phyloP scores from a whole-genome alignment of 805 yeast genomes.

The Candida endomychidarum region DNA sequence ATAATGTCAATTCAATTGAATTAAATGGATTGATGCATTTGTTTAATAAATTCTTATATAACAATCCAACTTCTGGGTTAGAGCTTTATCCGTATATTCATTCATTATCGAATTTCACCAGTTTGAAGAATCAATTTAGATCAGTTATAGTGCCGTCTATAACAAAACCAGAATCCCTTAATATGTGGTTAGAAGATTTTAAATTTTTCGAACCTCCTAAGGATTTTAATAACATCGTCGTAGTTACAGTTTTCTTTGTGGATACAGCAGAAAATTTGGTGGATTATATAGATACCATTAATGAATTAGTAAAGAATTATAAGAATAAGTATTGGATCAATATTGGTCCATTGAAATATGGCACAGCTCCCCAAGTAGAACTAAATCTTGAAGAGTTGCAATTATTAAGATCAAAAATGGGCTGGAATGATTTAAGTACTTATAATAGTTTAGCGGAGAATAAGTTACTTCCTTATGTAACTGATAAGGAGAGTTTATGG shows the following conservation, averaged over 20 bases:
- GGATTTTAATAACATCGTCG: constrained; percentile 46
- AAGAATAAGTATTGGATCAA: constrained; percentile 78
- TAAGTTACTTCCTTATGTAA: constrained; percentile 57
- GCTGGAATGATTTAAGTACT: constrained; percentile 50
- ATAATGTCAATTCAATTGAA: constrained; percentile 71
- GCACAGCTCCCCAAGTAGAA: constrained; percentile 78
- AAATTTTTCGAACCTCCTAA: constrained; percentile 41
- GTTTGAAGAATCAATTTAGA: constrained; percentile 51
- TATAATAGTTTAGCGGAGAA: constrained; percentile 15
- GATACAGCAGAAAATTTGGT: constrained; percentile 91
- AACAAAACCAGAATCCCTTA: constrained; percentile 48
- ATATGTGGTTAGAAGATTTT: constrained; percentile 62
- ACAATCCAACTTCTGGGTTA: constrained; percentile 22
- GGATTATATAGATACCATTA: constrained; percentile 69
- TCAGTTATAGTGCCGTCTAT: constrained; percentile 27
- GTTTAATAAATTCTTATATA: constrained; percentile 60
- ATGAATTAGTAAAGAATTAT: constrained; percentile 20
- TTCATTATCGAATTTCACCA: constrained; percentile 64
- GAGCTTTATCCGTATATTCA: constrained; percentile 53
- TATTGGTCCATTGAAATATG: constrained; percentile 90
- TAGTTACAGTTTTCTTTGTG: constrained; percentile 73
- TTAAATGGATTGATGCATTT: constrained; percentile 73
- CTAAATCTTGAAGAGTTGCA: constrained; percentile 68
- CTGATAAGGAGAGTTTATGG: constrained; percentile 67
- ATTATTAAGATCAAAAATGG: constrained; percentile 51